Evolutionary conservation across 1,284 basidiomycete species (phyloP), one percentile per base, ranked within the genome.

Genomic region (Hypsizygus ulmarius): DNA sequence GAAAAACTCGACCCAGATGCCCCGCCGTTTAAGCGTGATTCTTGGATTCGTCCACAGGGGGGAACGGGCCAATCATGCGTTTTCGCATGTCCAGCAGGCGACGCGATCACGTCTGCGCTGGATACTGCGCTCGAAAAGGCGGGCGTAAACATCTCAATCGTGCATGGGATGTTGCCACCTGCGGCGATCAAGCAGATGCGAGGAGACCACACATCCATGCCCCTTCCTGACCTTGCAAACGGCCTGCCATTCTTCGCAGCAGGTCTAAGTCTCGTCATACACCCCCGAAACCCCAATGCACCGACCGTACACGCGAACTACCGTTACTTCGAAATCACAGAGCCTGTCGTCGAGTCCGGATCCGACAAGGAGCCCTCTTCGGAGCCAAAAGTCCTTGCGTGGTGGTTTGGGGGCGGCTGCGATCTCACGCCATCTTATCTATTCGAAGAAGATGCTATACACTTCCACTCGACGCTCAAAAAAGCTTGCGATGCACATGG

Each of bases 361-460:
- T 63, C 67, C 27, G 68, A 66, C 33, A 58, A 65, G 29, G 58
- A 65, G 30, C 29, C 16, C 7, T 16, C 45, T 1, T 59, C 61
- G 29, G 59, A 68, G 43, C 64, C 72, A 9, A 76, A 81, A 57
- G 68, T 90, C 10, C 68, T 93, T 32, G 88, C 93, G 7, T 99
- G 95, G 94, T 99, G 97, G 97, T 99, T 98, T 62, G 96, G 96
- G 37, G 96, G 96, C 30, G 96, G 96, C n/a, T 84, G 85, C 2
- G 96, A 99, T 66, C 77, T 99, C 39, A 99, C 97, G 0, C 97
- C 97, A 0, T 87, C 87, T 10, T 98, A 97, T 68, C 78, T 99
- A 7, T 93, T 87, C 69, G 82, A 86, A 52, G 87, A 90, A 52
- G 96, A 99, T 64, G 92, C 85, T 2, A 63, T 67, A 18, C 92